Base-by-base conservation (phyloP, 2,329 filamentous ascomycete species). In the Ophiostoma australiae region DNA sequence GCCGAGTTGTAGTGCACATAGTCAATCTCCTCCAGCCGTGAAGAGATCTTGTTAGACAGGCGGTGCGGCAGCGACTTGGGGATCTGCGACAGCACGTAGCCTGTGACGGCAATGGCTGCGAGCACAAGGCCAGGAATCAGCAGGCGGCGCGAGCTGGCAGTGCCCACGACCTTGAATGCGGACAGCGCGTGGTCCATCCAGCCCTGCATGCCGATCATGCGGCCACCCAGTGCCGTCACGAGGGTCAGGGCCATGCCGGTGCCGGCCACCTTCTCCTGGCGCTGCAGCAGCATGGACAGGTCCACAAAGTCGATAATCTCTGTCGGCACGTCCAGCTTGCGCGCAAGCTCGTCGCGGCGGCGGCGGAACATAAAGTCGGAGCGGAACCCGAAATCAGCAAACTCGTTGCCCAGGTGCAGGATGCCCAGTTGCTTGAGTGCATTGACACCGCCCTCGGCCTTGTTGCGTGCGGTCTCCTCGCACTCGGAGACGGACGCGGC, bases 221-320 rank as follows among this genome's bases (percentile, higher is more conserved):
- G 87, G 68, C 91, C 88, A 71, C 94, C 93, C 4, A 98, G 84
- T 1, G 97, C 92, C 71, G 93, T 94, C 11, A 91, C 91, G 48
- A 97, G 87, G 1, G 95, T 99, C 77, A 99, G 85, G 6, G 94
- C 95, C 90, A 99, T 94, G 74, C 95, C 91, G 3, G 94, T 96
- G 55, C 94, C 93, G 6, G 94, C 94, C 71, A 96, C 85, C 84
- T 98, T 99, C 80, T 99, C 95, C 79, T 98, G 94, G 70, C 89
- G 87, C 77, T 97, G 93, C 82, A 97, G 86, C 6, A 98, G 81
- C 13, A 89, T 91, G 23, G 89, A 85, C 79, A 93, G 85, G 79
- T 99, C 95, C 76, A 99, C 92, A 83, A 99, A 98, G 81, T 99
- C 95, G 86, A 86, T 91, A 0, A 97, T 76, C 77, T 99, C 94